Conservation (phyloP, 192 early-diverging fungal genomes). For the Blastocladiella britannica region DNA sequence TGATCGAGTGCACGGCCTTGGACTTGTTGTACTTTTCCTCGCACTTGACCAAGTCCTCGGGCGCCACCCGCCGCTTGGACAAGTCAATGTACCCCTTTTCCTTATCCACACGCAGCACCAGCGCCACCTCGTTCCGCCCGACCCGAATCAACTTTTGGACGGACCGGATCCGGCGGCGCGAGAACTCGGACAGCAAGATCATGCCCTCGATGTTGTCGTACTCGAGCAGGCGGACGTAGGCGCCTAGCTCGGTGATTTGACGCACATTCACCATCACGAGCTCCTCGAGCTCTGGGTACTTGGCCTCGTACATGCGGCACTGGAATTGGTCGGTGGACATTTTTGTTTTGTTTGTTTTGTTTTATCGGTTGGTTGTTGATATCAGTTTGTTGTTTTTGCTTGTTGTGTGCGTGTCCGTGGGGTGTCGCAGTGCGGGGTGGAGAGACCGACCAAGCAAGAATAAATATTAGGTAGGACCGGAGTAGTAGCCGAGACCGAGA, state of each 20-base stretch:
- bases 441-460: no score
- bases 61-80: slow-evolving; percentile 77
- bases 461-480: no score
- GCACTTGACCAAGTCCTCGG: slow-evolving; percentile 73
- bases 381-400: no score
- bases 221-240: slow-evolving; percentile 85
- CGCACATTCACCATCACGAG: slow-evolving; percentile 94
- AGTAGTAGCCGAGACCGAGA: no score
- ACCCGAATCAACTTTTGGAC: slow-evolving; percentile 89
- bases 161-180: slow-evolving; percentile 82
- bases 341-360: no score
- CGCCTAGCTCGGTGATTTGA: slow-evolving; percentile 86
- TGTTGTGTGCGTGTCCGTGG: no score
- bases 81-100: slow-evolving; percentile 99
- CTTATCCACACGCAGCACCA: slow-evolving; percentile 85
- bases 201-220: slow-evolving; percentile 97
- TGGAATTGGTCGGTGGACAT: slow-evolving; percentile 11
- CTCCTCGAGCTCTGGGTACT: slow-evolving; percentile 82
- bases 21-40: slow-evolving; percentile 88
- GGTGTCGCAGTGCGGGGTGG: no score
- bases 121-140: slow-evolving; percentile 77
- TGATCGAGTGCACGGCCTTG: slow-evolving; percentile 67
- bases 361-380: no score
- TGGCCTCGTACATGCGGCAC: slow-evolving; percentile 86
- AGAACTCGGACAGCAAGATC: slow-evolving; percentile 83